Conservation (phyloP, 169 alveolate species). For the Miamiensis avidus region DNA sequence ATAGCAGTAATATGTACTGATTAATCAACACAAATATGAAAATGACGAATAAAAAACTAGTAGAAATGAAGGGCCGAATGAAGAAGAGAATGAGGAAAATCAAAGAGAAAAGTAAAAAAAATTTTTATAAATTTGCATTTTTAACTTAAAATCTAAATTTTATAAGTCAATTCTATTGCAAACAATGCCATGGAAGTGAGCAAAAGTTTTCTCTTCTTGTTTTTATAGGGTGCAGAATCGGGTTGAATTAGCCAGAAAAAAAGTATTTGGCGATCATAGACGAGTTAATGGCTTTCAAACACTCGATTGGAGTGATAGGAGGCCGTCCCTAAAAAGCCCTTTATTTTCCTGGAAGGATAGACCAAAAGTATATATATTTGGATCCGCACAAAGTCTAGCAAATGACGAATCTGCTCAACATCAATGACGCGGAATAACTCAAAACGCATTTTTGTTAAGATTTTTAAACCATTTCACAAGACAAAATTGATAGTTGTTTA, state of each 20-base stretch:
- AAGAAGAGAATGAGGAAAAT: too few species aligned
- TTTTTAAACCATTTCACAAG: not conserved
- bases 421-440: not conserved
- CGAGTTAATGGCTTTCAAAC: constrained; percentile 36
- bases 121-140: too few species aligned
- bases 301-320: constrained; percentile 41
- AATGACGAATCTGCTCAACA: not conserved
- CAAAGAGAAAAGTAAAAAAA: too few species aligned
- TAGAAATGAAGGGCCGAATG: too few species aligned
- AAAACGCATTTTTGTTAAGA: not conserved
- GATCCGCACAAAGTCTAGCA: constrained; percentile 52
- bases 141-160: too few species aligned
- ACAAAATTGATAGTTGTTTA: not conserved
- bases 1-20: too few species aligned
- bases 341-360: constrained; percentile 39
- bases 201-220: not conserved
- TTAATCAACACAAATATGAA: too few species aligned
- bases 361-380: constrained; percentile 38
- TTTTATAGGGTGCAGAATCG: not conserved
- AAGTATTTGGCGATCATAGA: not conserved
- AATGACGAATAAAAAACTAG: too few species aligned
- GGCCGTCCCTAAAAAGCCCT: constrained; percentile 47
- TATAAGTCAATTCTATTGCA: not conserved
- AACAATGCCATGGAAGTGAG: not conserved
- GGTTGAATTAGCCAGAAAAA: not conserved